These are phyloP conservation scores for Pigoraptor vietnamica DNA, from an alignment of 78 protist genomes.

Conservation along the genomic window DNA sequence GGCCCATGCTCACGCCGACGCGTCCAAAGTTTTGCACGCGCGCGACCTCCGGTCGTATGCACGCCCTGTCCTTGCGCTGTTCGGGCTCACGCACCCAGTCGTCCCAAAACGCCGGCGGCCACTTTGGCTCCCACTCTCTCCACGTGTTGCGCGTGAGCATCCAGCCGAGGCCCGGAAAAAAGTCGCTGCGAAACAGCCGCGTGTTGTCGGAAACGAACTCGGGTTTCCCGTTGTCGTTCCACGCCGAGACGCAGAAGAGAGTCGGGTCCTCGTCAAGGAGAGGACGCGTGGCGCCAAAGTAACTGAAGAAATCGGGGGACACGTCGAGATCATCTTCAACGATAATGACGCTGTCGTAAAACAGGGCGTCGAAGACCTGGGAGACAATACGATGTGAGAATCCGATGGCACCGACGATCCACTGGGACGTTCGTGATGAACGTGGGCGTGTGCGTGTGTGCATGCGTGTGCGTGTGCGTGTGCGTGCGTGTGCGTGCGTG, in stretches of 20 bases:
- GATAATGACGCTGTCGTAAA: conserved; percentile 33
- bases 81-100: conserved; percentile 79
- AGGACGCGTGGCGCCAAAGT: conserved; percentile 51
- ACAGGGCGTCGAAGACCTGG: conserved; percentile 4
- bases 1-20: conserved; percentile 51
- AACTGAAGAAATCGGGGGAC: conserved; percentile 77
- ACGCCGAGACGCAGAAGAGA: conserved; percentile 49
- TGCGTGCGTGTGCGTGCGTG: background rate
- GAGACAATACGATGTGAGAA: background rate
- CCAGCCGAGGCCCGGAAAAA: conserved; percentile 81
- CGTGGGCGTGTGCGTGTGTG: background rate
- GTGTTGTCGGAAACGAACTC: background rate
- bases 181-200: conserved; percentile 21
- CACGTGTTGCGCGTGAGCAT: conserved; percentile 60
- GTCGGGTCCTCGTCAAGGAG: conserved; percentile 33
- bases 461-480: conserved; percentile 1
- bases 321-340: conserved; percentile 60
- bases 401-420: no score
- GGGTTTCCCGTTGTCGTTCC: conserved; percentile 66
- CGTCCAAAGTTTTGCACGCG: conserved; percentile 62
- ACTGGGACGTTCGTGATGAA: background rate
- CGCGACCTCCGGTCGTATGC: conserved; percentile 75
- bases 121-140: conserved; percentile 56
- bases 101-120: conserved; percentile 88
- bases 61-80: conserved; percentile 36